Evolutionary conservation across 2,329 filamentous ascomycete species (phyloP), one percentile per base, ranked within the genome.

Genomic region (Chaetomiaceae sp.): DNA sequence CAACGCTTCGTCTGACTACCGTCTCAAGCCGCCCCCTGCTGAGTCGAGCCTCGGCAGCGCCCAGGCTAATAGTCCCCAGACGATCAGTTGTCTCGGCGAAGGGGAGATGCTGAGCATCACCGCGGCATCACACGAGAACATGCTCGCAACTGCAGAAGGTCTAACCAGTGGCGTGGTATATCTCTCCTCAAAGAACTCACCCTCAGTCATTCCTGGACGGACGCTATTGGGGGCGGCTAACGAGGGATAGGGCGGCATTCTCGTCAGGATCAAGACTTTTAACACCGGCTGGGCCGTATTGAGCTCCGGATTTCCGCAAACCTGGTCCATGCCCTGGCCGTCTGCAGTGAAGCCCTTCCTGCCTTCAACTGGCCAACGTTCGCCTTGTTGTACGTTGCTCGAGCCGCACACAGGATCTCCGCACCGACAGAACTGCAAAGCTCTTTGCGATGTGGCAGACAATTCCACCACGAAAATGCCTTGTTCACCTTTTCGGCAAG

Each of bases 1-100:
- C 15, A 84, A 83, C 62, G 81, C 81, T 3, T 66, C 84, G 0
- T 74, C 72, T 58, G 74, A 71, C 51, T 84, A 76, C 65, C 67
- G 59, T 2, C 83, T 80, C 65, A 76, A 61, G 65, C 45, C 65
- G 72, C 53, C 15, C 64, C 66, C 49, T 40, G 62, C 56, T 61
- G 65, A 57, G 56, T 61, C 12, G 19, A 50, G 47, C 17, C 59
- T 62, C 31, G 65, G 67, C 31, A 68, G 66, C 6, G 52, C 39
- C 7, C 57, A 72, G 8, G 63, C 65, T 3, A 54, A 56, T 6
- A 66, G 64, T 51, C 59, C 63, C 15, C 65, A 69, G 55, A 78
- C 75, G 12, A 70, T 69, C 45, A 69, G 76, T 29, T 75, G 72
- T 61, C 65, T 62, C 3, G 54, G 60, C 33, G 55, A 62, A 8